Percentiles rank a stretch among this genome's conserved stretches.
Evolutionary conservation across 2,329 filamentous ascomycete genomes (phyloP).

Genomic region (Fusarium torreyae): DNA sequence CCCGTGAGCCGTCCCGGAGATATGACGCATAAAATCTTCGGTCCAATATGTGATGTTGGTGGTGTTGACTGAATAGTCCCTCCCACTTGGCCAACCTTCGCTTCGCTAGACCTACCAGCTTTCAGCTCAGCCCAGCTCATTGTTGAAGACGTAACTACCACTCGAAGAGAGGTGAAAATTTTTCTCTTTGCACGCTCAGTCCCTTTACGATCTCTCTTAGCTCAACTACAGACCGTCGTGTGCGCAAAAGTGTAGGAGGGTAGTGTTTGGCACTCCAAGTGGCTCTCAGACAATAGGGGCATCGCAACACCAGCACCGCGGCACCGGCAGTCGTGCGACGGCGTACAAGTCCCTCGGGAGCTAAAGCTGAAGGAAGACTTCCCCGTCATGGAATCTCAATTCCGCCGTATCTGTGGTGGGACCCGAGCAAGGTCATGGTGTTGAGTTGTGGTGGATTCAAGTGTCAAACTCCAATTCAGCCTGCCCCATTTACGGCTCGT

Average conservation of each 20-base stretch:
- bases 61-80: conserved; percentile 11
- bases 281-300: conserved; percentile 26
- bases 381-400: conserved; percentile 35
- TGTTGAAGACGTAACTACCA: not conserved
- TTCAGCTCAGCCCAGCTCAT: conserved; percentile 14
- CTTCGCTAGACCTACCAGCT: conserved; percentile 28
- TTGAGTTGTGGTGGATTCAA: conserved; percentile 23
- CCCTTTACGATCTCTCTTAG: conserved; percentile 4
- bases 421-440: conserved; percentile 26
- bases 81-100: conserved; percentile 10
- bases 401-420: conserved; percentile 22
- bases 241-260: conserved; percentile 9
- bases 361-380: conserved; percentile 32
- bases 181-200: conserved; percentile 4
- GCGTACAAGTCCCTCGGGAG: conserved; percentile 23
- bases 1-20: conserved; percentile 17
- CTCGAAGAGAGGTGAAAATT: conserved; percentile 9
- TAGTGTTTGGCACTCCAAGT: conserved; percentile 25
- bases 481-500: conserved; percentile 29
- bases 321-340: conserved; percentile 37
- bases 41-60: conserved; percentile 25
- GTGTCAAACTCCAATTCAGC: conserved; percentile 26
- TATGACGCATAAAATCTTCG: conserved; percentile 20
- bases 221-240: conserved; percentile 6
- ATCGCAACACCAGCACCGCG: conserved; percentile 33